Base-by-base conservation (phyloP, 352 stramenopile genomes). In the Phytophthora rubi region DNA sequence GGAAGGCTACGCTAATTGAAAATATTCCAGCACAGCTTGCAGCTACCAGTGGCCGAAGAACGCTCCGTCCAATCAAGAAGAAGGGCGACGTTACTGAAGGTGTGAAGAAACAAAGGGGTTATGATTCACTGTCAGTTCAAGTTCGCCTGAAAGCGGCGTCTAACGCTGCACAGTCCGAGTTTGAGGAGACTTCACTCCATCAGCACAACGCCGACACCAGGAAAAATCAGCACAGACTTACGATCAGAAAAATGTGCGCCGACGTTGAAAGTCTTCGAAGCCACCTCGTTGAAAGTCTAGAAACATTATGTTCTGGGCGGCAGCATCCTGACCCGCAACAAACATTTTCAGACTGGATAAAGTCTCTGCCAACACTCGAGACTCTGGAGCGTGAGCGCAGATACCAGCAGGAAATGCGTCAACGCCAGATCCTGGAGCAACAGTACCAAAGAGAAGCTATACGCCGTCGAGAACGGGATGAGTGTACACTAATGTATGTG, bases 361-460 rank as follows among this genome's bases (percentile, higher is more conserved):
- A 70, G 21, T 90, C 85, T 0, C 65, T 92, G 15, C 64, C 76
- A 44, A 91, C 85, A 15, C 70, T 91, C 15, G 72, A 91, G 26
- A 89, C 71, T 42, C 65, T 74, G 10, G 70, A 87, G 21, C 70
- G 69, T 32, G 79, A 85, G 12, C 69, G 69, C 0, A 60, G 71
- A 39, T 54, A 73, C 10, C 64, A 80, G 32, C 67, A 85, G 48
- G 68, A 82, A 57, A 67, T 79, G 59, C 77, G 71, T 2, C 72
- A 87, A 30, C 77, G 80, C 3, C 74, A 78, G 9, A 55, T 77
- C 5, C 60, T 91, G 18, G 78, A 91, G 21, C 32, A 64, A 51
- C 80, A 88, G 54, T 90, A 77, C 54, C 66, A 81, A 33, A 47
- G 67, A 13, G 81, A 90, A 21, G 71, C 75, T 57, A 51, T 73